A percentile compares a stretch with the other conserved stretches of the same genome.
Evolutionary conservation across 2,329 filamentous ascomycete genomes (phyloP).

Genomic region (Talaromyces pinophilus): DNA sequence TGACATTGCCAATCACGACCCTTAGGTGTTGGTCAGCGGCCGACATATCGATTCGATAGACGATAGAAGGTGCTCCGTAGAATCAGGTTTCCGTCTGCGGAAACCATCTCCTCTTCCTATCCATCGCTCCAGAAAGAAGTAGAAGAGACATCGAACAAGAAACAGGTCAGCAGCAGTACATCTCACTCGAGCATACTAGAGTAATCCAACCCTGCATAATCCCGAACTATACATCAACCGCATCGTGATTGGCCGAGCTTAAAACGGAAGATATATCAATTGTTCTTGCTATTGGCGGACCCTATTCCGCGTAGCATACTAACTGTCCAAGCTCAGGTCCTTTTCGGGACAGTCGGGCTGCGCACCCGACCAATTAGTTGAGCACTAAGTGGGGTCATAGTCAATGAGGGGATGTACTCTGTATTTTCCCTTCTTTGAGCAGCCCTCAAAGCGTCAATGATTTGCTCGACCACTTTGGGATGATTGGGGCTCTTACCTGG

Average conservation of each 20-base stretch:
- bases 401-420: background rate
- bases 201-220: background rate
- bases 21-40: background rate
- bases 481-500: background rate
- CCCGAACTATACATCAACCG: background rate
- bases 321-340: background rate
- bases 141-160: background rate
- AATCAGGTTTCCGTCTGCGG: background rate
- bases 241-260: constrained; percentile 2
- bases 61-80: no score
- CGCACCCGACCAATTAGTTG: background rate
- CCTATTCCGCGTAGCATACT: background rate
- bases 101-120: background rate
- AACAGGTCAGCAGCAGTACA: background rate
- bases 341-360: background rate
- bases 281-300: background rate
- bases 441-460: background rate
- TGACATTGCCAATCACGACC: background rate
- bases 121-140: no score
- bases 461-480: background rate
- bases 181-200: background rate
- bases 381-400: background rate
- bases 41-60: background rate
- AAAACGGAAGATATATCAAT: background rate
- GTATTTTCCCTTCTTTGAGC: background rate